Conservation (phyloP, 2,329 filamentous ascomycete genomes). For the Trichoderma endophyticum region DNA sequence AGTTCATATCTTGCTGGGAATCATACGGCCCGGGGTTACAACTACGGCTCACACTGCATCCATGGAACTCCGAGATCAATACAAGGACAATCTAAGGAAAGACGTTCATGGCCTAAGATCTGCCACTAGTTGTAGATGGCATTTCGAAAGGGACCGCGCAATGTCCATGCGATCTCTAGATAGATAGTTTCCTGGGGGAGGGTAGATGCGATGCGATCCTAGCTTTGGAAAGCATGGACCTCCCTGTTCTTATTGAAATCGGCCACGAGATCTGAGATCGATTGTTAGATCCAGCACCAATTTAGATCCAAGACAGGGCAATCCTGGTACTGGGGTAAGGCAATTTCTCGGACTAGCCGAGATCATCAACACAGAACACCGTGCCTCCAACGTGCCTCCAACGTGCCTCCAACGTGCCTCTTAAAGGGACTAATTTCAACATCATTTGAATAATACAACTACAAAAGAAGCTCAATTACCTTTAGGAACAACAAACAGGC, state of each 20-base stretch:
- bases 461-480: not conserved
- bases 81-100: not conserved
- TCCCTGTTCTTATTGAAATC: not conserved
- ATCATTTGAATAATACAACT: not conserved
- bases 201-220: not conserved
- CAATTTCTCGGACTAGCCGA: not conserved
- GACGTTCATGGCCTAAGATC: not conserved
- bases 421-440: not conserved
- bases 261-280: constrained; percentile 5
- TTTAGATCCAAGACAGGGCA: constrained; percentile 3
- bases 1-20: not conserved
- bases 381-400: not conserved
- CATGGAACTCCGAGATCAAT: too few species aligned
- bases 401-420: not conserved
- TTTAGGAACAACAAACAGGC: not conserved
- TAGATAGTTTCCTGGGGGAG: not conserved
- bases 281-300: not conserved
- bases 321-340: not conserved
- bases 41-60: too few species aligned
- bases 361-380: not conserved
- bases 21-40: too few species aligned
- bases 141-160: not conserved
- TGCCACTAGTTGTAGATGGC: not conserved
- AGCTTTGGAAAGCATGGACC: not conserved
- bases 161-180: not conserved